Evolutionary conservation across 805 yeast genomes (phyloP).

Genomic region (Candida sithepensis): DNA sequence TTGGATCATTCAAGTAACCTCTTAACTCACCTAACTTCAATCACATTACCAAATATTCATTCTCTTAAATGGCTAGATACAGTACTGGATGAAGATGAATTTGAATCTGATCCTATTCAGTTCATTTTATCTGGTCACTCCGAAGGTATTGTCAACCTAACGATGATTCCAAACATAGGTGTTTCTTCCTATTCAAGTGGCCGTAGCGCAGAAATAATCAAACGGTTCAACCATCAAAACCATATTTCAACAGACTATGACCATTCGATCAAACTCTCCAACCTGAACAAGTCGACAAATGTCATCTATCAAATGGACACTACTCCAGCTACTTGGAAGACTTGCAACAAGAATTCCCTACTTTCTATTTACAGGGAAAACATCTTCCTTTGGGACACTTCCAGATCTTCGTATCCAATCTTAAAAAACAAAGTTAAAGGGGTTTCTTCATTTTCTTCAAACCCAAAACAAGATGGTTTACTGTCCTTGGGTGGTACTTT

Average conservation of each 20-base stretch:
- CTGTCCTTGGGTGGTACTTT: slow-evolving; percentile 64
- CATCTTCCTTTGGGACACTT: slow-evolving; percentile 73
- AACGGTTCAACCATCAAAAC: slow-evolving; percentile 74
- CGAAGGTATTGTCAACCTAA: slow-evolving; percentile 70
- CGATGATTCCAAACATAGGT: slow-evolving; percentile 54
- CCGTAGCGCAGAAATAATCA: slow-evolving; percentile 66
- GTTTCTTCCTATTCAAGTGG: slow-evolving; percentile 28
- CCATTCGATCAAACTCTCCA: slow-evolving; percentile 26
- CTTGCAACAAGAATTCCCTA: slow-evolving; percentile 43
- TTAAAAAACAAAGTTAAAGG: slow-evolving; percentile 51
- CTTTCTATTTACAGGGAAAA: slow-evolving; percentile 65
- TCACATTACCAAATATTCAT: slow-evolving; percentile 52
- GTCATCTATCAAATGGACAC: slow-evolving; percentile 35
- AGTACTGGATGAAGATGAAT: slow-evolving; percentile 19
- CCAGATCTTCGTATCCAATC: slow-evolving; percentile 56
- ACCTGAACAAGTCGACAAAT: slow-evolving; percentile 17
- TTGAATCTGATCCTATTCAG: slow-evolving; percentile 29
- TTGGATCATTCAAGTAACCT: slow-evolving; percentile 37
- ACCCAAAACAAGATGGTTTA: slow-evolving; percentile 44
- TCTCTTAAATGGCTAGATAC: slow-evolving; percentile 49
- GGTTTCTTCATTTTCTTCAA: slow-evolving; percentile 46
- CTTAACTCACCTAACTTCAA: slow-evolving; percentile 57
- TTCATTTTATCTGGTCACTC: slow-evolving; percentile 69
- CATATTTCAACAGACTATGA: slow-evolving; percentile 40
- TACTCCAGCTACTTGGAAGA: slow-evolving; percentile 38